Evolutionary conservation across 1,139 yeast species (phyloP).

Genomic region (Suhomyces panamericanus): DNA sequence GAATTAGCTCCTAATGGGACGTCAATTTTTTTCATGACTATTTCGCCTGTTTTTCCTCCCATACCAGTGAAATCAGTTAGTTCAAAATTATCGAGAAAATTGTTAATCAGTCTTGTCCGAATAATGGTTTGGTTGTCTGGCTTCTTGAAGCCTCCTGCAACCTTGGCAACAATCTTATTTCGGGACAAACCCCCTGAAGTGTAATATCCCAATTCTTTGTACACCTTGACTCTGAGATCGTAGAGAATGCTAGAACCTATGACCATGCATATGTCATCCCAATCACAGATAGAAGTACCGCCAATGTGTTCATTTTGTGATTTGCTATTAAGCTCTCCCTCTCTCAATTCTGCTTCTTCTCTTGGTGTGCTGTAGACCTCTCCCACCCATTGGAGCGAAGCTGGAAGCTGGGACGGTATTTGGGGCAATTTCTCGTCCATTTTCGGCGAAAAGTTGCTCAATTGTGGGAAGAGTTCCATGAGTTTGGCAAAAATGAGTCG

Average conservation of each 20-base stretch:
- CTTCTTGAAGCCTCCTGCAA: slow-evolving; percentile 84
- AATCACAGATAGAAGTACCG: slow-evolving; percentile 46
- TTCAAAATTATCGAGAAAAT: slow-evolving; percentile 61
- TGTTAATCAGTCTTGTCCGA: slow-evolving; percentile 44
- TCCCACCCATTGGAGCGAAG: slow-evolving; percentile 29
- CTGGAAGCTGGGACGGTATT: slow-evolving; percentile 49
- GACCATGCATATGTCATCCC: slow-evolving; percentile 80
- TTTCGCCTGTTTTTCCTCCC: slow-evolving; percentile 86
- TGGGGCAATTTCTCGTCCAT: slow-evolving; percentile 41
- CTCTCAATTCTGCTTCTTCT: slow-evolving; percentile 20
- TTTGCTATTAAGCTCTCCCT: slow-evolving; percentile 12
- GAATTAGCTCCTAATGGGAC: slow-evolving; percentile 44
- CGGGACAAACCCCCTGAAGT: slow-evolving; percentile 88
- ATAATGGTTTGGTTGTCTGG: slow-evolving; percentile 87
- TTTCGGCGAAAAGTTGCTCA: slow-evolving; percentile 11
- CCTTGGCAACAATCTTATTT: slow-evolving; percentile 75
- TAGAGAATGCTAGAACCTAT: slow-evolving; percentile 63
- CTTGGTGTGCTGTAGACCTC: slow-evolving; percentile 20
- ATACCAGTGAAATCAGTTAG: slow-evolving; percentile 80
- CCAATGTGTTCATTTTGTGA: slow-evolving; percentile 7
- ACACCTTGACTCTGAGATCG: slow-evolving; percentile 55
- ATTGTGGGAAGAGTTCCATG: slow-evolving; percentile 29
- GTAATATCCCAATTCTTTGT: slow-evolving; percentile 65
- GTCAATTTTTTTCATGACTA: slow-evolving; percentile 46
- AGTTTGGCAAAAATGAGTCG: slow-evolving; percentile 29